These are phyloP conservation scores for Penicillium sp. DNA, from an alignment of 2,329 filamentous ascomycete genomes.

Conservation along the genomic window DNA sequence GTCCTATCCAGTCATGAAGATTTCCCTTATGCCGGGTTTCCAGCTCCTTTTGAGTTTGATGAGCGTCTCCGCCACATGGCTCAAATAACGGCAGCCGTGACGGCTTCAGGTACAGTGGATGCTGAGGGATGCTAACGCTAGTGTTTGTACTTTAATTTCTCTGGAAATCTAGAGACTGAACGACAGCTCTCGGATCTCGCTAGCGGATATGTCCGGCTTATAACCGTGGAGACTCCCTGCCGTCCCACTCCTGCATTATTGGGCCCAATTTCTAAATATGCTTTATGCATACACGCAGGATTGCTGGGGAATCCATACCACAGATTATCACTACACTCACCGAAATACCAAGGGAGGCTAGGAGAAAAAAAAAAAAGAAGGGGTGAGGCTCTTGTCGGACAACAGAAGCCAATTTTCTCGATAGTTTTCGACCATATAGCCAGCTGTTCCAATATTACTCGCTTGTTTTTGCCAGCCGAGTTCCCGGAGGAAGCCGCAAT, in stretches of 20 bases:
- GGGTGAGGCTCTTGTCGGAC: neutral
- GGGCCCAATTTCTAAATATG: neutral
- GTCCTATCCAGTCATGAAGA: neutral
- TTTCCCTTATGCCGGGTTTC: neutral
- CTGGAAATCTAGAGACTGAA: slow-evolving; percentile 12
- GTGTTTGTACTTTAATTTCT: neutral
- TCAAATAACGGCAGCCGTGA: neutral
- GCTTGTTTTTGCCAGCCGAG: slow-evolving; percentile 17
- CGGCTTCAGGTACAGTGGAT: neutral
- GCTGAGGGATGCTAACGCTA: slow-evolving; percentile 1
- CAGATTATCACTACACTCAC: neutral
- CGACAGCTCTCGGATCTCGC: neutral
- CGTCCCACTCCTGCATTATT: slow-evolving; percentile 2
- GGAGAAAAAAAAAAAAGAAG: neutral
- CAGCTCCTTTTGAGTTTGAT: neutral
- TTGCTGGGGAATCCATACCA: neutral
- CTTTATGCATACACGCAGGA: neutral
- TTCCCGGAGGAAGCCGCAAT: slow-evolving; percentile 12
- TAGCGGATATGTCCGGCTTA: neutral
- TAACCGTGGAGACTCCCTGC: neutral
- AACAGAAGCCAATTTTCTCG: neutral
- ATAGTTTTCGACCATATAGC: neutral
- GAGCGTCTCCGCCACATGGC: neutral
- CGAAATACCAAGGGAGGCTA: neutral
- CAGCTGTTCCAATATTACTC: slow-evolving; percentile 3